Conservation (phyloP, 305 asterid species). For the Andrographis paniculata region DNA sequence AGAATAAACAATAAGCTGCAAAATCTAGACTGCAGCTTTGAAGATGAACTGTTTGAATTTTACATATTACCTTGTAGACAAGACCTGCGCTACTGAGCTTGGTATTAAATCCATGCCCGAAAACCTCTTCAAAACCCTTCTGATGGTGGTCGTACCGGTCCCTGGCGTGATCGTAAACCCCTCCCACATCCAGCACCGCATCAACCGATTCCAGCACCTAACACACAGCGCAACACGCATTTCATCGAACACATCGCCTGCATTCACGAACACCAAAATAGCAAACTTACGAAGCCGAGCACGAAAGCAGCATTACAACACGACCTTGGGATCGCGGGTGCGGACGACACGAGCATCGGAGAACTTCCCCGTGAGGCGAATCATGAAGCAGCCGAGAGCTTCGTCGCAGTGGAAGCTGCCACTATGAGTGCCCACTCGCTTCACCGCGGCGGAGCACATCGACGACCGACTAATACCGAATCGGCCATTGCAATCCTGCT, state of each 20-base stretch:
- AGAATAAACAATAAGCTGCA: background rate
- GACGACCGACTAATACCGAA: conserved; percentile 14
- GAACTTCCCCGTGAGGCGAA: conserved; percentile 76
- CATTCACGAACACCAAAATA: background rate
- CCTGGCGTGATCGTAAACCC: conserved; percentile 56
- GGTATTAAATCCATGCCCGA: conserved; percentile 75
- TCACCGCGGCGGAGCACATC: conserved; percentile 44
- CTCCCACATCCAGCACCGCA: conserved; percentile 91
- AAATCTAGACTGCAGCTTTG: background rate
- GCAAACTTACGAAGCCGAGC: background rate
- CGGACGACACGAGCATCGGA: conserved; percentile 68
- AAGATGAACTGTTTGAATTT: background rate
- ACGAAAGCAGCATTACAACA: background rate
- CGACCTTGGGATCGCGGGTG: conserved; percentile 75
- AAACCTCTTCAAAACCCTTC: conserved; percentile 79
- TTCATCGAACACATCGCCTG: conserved; percentile 32
- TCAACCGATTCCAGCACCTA: conserved; percentile 77
- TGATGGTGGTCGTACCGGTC: conserved; percentile 89
- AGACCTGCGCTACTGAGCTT: conserved; percentile 96
- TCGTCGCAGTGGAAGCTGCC: conserved; percentile 98
- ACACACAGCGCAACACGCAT: conserved; percentile 14
- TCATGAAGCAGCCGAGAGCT: conserved; percentile 96
- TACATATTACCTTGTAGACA: conserved; percentile 57
- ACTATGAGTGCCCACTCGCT: conserved; percentile 80
- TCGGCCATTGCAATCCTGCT: conserved; percentile 8